A percentile compares a stretch with the other conserved stretches of the same genome.
Evolutionary conservation across 2,329 filamentous ascomycete species (phyloP).

Genomic region (Penicillium sp.): DNA sequence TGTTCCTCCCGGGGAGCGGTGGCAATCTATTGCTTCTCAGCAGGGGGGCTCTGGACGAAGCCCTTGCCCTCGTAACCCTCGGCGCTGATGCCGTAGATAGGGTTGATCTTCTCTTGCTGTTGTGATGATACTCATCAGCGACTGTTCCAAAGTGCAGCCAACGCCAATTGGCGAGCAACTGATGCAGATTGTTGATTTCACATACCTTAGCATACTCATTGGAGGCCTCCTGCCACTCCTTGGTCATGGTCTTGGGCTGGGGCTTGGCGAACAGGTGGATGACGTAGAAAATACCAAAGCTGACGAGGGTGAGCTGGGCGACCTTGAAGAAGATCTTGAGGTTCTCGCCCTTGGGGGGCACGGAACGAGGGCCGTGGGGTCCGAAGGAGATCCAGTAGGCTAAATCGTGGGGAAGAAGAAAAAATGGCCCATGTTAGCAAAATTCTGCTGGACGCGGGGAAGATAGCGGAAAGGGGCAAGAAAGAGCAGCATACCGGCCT

Average conservation of each 20-base stretch:
- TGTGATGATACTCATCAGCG: no score
- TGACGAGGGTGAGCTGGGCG: slow-evolving; percentile 56
- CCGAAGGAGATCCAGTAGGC: slow-evolving; percentile 99
- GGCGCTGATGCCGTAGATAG: slow-evolving; percentile 72
- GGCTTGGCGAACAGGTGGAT: slow-evolving; percentile 65
- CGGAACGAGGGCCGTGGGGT: slow-evolving; percentile 82
- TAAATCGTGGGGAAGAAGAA: slow-evolving; percentile 42
- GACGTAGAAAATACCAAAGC: slow-evolving; percentile 61
- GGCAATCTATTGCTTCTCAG: slow-evolving; percentile 31
- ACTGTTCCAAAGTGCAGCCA: no score
- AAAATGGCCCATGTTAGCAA: slow-evolving; percentile 7
- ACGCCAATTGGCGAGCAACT: no score
- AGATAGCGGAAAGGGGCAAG: no score
- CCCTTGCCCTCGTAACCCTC: slow-evolving; percentile 70
- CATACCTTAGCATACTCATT: slow-evolving; percentile 90
- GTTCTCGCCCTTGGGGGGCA: slow-evolving; percentile 72
- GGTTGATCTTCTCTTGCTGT: slow-evolving; percentile 75
- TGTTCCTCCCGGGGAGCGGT: no score
- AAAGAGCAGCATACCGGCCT: slow-evolving; percentile 96
- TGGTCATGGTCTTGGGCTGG: slow-evolving; percentile 77
- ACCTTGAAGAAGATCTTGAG: slow-evolving; percentile 70
- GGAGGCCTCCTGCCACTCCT: slow-evolving; percentile 90
- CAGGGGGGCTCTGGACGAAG: slow-evolving; percentile 58
- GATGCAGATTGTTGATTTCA: no score
- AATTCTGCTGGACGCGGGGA: no score